Evolutionary conservation across 345 rosid genomes (phyloP).

Genomic region (Hypericum androsaemum): DNA sequence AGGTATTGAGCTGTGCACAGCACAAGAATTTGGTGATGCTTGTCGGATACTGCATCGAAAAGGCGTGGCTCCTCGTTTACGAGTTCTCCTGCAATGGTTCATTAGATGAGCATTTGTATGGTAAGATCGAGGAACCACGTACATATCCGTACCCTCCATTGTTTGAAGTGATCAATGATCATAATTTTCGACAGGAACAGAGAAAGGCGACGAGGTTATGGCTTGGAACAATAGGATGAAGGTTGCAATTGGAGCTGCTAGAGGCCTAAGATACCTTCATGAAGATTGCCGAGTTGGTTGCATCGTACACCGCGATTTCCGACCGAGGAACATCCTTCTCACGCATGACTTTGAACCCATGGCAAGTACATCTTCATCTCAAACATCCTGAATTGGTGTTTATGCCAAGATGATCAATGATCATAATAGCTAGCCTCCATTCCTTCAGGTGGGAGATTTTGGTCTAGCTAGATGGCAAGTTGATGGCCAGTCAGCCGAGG

Average conservation of each 20-base stretch:
- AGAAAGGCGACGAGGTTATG: slow-evolving; percentile 25
- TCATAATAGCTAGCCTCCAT: neutral
- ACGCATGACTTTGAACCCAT: slow-evolving; percentile 62
- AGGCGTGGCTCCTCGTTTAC: slow-evolving; percentile 48
- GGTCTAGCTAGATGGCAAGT: slow-evolving; percentile 62
- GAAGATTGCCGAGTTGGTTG: slow-evolving; percentile 72
- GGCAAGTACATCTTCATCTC: slow-evolving; percentile 22
- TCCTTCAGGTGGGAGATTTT: slow-evolving; percentile 51
- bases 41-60: slow-evolving; percentile 54
- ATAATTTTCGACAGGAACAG: slow-evolving; percentile 15
- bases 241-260: slow-evolving; percentile 57
- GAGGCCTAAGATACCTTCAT: slow-evolving; percentile 63
- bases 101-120: slow-evolving; percentile 48
- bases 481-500: slow-evolving; percentile 47
- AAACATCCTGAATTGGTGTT: neutral
- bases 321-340: slow-evolving; percentile 56
- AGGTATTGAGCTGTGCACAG: slow-evolving; percentile 59
- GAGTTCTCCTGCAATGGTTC: slow-evolving; percentile 62
- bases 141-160: neutral
- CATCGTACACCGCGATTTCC: slow-evolving; percentile 55
- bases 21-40: slow-evolving; percentile 57
- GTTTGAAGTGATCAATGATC: neutral
- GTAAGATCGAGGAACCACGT: slow-evolving; percentile 18
- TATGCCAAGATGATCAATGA: neutral
- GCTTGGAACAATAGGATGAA: slow-evolving; percentile 36